Percentiles rank a stretch among this genome's conserved stretches.
These are phyloP conservation scores for Rubia occidens DNA, from an alignment of 305 asterid species.

Conservation along the genomic window DNA sequence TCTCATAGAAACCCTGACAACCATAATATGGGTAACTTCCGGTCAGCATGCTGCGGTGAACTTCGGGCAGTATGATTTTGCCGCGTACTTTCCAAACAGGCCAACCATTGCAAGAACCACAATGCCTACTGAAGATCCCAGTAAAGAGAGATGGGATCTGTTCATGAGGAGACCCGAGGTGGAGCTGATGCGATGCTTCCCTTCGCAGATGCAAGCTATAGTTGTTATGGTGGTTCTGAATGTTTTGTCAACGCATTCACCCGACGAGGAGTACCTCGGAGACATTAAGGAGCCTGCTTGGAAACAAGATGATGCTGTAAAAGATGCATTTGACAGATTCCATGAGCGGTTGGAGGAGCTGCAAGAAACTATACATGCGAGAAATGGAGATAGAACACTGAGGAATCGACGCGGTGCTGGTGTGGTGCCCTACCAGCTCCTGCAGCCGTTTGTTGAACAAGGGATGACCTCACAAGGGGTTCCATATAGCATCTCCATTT, in stretches of 20 bases:
- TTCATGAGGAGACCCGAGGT: constrained; percentile 52
- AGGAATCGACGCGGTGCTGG: constrained; percentile 38
- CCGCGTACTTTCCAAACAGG: constrained; percentile 63
- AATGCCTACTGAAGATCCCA: constrained; percentile 57
- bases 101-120: constrained; percentile 48
- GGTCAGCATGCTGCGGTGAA: constrained; percentile 78
- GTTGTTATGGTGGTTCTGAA: constrained; percentile 41
- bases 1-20: constrained; percentile 43
- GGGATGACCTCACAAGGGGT: constrained; percentile 76
- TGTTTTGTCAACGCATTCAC: constrained; percentile 62
- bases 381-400: constrained; percentile 26
- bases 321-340: constrained; percentile 41
- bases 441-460: constrained; percentile 46
- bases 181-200: constrained; percentile 44
- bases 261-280: constrained; percentile 76
- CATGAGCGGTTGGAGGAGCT: constrained; percentile 45
- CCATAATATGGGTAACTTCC: constrained; percentile 58
- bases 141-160: constrained; percentile 22
- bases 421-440: constrained; percentile 18
- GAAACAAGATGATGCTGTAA: constrained; percentile 25
- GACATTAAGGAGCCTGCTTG: constrained; percentile 19
- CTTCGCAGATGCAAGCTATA: constrained; percentile 56
- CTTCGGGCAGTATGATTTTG: constrained; percentile 63
- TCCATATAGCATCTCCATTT: constrained; percentile 73
- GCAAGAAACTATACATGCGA: constrained; percentile 53